These are phyloP conservation scores for Papiliotrema flavescens DNA, from an alignment of 1,284 basidiomycete genomes.

Conservation along the genomic window DNA sequence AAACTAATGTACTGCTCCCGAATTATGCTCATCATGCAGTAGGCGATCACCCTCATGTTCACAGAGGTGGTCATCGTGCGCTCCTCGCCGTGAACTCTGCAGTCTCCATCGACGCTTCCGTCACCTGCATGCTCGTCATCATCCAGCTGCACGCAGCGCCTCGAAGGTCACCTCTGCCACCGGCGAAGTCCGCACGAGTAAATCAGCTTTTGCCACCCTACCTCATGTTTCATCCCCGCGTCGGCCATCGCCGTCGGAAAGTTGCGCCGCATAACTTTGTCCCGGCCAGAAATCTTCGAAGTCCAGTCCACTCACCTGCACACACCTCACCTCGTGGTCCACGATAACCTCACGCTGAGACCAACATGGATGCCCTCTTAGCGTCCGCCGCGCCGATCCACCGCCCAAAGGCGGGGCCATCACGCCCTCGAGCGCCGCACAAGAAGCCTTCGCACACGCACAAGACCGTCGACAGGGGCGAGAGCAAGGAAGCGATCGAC, in stretches of 20 bases:
- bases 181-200: background rate
- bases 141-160: too few species aligned
- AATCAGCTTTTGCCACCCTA: background rate
- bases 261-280: too few species aligned
- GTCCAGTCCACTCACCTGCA: background rate
- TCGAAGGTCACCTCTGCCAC: too few species aligned
- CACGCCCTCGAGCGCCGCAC: background rate
- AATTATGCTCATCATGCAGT: too few species aligned
- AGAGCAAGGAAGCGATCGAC: slow-evolving; percentile 50
- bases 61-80: too few species aligned
- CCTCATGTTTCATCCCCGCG: background rate
- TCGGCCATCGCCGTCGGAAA: background rate
- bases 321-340: background rate
- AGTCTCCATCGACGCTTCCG: too few species aligned
- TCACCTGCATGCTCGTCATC: too few species aligned
- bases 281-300: background rate
- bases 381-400: slow-evolving; percentile 57
- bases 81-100: too few species aligned
- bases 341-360: background rate
- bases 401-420: slow-evolving; percentile 3
- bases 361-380: slow-evolving; percentile 65
- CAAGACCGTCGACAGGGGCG: slow-evolving; percentile 40
- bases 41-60: too few species aligned
- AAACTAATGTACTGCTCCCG: too few species aligned
- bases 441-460: slow-evolving; percentile 45